Evolutionary conservation across 345 rosid genomes (phyloP).

Genomic region (Pelargonium nanum): DNA sequence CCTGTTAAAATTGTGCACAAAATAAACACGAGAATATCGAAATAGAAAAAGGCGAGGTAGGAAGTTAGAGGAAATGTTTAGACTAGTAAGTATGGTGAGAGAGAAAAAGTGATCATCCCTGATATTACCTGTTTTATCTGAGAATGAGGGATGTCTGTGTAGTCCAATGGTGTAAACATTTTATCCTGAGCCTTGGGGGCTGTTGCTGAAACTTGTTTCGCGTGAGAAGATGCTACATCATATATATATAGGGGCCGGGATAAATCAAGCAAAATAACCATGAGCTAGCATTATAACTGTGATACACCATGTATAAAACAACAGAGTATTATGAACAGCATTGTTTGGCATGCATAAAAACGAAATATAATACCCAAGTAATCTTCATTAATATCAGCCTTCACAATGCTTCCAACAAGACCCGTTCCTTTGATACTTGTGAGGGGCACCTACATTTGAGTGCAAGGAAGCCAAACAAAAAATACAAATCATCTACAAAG

Average conservation of each 20-base stretch:
- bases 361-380: conserved; percentile 51
- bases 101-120: background rate
- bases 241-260: too few relatives aligned
- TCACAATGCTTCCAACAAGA: conserved; percentile 73
- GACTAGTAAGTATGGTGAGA: background rate
- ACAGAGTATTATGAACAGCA: background rate
- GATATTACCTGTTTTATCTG: conserved; percentile 79
- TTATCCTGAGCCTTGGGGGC: conserved; percentile 37
- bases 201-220: conserved; percentile 50
- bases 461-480: background rate
- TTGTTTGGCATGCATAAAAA: conserved; percentile 4
- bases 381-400: conserved; percentile 91
- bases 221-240: conserved; percentile 55
- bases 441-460: conserved; percentile 48
- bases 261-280: background rate
- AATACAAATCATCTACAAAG: background rate
- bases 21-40: conserved; percentile 6
- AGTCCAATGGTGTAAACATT: conserved; percentile 50
- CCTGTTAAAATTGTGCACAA: conserved; percentile 40
- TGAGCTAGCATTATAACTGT: too few relatives aligned
- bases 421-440: conserved; percentile 89
- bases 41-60: background rate
- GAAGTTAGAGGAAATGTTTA: background rate
- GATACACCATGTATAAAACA: background rate
- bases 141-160: conserved; percentile 78